Evolutionary conservation across 78 protist genomes (phyloP).

Genomic region (Dictyostelium purpureum): DNA sequence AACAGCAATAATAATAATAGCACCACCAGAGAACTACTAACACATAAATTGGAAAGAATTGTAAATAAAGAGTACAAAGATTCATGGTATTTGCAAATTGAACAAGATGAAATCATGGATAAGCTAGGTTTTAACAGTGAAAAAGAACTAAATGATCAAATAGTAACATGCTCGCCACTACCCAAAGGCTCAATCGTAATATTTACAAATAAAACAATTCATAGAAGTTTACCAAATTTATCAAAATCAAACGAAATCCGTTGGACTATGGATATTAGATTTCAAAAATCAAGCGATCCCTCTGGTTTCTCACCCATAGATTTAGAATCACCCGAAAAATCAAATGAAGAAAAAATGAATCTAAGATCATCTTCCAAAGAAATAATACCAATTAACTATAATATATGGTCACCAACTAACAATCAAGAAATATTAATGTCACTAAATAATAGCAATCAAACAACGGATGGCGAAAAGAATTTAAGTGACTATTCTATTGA

Average conservation of each 20-base stretch:
- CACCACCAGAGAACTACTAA: background rate
- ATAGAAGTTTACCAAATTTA: conserved; percentile 38
- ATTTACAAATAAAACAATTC: conserved; percentile 11
- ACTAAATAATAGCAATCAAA: background rate
- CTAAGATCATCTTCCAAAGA: background rate
- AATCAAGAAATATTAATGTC: conserved; percentile 30
- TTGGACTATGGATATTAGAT: conserved; percentile 69
- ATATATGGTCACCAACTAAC: conserved; percentile 2
- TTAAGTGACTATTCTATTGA: conserved; percentile 25
- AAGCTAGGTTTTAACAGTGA: background rate
- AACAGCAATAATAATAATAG: background rate
- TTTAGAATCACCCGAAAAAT: background rate
- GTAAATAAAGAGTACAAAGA: background rate
- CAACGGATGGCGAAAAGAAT: background rate
- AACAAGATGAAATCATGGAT: background rate
- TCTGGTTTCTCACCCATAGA: conserved; percentile 53
- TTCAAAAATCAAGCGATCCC: conserved; percentile 52
- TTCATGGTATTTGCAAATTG: conserved; percentile 60
- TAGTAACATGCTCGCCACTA: background rate
- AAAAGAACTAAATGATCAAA: background rate
- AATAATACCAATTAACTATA: conserved; percentile 43
- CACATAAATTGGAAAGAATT: conserved; percentile 17
- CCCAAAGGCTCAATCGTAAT: conserved; percentile 28
- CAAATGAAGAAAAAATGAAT: conserved; percentile 45
- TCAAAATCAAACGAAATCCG: background rate